Evolutionary conservation across 331 rosid species (phyloP).

Genomic region (Pyrus hybrid): DNA sequence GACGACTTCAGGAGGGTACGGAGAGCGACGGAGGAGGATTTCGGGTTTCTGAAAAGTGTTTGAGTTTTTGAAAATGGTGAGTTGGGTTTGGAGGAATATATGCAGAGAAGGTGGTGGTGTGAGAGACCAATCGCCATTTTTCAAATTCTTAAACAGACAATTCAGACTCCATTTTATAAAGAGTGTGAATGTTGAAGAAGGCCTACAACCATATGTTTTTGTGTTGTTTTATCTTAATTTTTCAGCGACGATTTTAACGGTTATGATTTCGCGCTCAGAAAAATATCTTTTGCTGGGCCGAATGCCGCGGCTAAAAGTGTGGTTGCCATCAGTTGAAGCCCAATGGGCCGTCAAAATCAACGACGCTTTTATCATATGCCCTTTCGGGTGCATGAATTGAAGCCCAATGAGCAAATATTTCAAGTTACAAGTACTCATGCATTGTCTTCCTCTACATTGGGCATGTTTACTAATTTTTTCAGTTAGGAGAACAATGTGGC

Average conservation of each 20-base stretch:
- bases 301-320: too few species aligned
- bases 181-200: not conserved
- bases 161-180: not conserved
- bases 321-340: not conserved
- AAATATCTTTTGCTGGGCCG: not conserved
- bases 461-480: too few species aligned
- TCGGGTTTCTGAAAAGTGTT: constrained; percentile 21
- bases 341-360: not conserved
- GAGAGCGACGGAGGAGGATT: constrained; percentile 18
- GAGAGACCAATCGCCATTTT: constrained; percentile 56
- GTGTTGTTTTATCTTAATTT: not conserved
- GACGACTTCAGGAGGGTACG: constrained; percentile 32
- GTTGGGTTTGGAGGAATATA: constrained; percentile 23
- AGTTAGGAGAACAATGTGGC: too few species aligned
- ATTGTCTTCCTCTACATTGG: too few species aligned
- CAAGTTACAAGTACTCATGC: too few species aligned
- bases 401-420: not conserved
- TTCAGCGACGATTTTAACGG: not conserved
- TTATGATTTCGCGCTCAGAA: constrained; percentile 1
- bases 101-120: constrained; percentile 19
- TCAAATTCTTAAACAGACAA: not conserved
- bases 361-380: not conserved
- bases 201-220: constrained; percentile 11
- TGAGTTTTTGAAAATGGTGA: constrained; percentile 14
- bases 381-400: not conserved